Conservation (phyloP, 169 alveolate genomes). For the Toxoplasma gondii region DNA sequence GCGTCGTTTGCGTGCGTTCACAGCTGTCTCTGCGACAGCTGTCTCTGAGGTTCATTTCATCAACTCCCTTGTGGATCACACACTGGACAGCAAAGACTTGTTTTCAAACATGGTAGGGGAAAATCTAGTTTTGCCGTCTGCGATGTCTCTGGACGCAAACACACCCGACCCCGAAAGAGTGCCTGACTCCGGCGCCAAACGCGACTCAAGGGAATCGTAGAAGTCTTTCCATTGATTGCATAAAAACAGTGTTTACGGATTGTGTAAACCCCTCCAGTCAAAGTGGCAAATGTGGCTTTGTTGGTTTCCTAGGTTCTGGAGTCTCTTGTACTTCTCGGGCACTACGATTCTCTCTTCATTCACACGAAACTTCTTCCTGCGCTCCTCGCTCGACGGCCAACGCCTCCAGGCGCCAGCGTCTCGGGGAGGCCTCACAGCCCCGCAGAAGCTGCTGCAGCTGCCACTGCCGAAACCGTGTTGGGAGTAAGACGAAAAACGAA, state of each 20-base stretch:
- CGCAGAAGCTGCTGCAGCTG: background rate
- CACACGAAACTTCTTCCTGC: constrained; percentile 44
- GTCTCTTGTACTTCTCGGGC: background rate
- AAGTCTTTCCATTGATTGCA: no score
- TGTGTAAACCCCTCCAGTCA: no score
- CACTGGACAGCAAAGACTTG: no score
- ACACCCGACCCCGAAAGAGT: no score
- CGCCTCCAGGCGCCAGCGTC: constrained; percentile 1
- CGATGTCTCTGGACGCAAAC: no score
- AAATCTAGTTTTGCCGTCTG: no score
- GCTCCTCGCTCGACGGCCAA: constrained; percentile 40
- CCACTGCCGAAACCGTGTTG: background rate
- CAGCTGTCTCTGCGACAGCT: background rate
- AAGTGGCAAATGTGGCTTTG: background rate
- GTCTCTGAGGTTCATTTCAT: no score
- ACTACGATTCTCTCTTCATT: constrained; percentile 22
- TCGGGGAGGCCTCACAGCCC: background rate
- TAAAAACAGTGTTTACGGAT: no score
- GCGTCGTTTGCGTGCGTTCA: background rate
- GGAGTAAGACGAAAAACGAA: background rate
- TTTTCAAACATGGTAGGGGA: no score
- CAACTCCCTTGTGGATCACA: no score
- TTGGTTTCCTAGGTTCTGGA: constrained; percentile 12
- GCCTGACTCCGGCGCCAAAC: no score
- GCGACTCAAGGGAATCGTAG: no score